Percentiles rank a stretch among this genome's conserved stretches.
phyloP scores from a whole-genome alignment of 257 asterid species.

The Nicotiana paniculata region DNA sequence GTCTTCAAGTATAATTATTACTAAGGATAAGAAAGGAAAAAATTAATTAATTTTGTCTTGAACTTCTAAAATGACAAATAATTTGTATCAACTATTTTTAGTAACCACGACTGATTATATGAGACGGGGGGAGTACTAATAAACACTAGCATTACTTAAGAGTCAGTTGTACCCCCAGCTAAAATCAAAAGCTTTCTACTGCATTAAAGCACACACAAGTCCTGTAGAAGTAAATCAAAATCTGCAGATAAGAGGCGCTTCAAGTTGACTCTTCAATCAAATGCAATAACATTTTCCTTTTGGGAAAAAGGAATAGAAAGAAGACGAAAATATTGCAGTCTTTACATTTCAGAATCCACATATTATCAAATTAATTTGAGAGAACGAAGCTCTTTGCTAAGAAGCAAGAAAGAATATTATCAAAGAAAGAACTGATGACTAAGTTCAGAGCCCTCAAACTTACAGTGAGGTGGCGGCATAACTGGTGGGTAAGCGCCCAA shows the following conservation, averaged over 20 bases:
- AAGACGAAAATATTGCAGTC: background rate
- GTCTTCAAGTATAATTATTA: too few relatives aligned
- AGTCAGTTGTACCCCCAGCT: too few relatives aligned
- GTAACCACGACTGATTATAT: too few relatives aligned
- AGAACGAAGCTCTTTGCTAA: background rate
- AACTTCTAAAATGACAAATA: too few relatives aligned
- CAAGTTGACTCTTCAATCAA: conserved; percentile 2
- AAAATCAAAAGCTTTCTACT: too few relatives aligned
- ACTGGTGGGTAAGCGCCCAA: conserved; percentile 60
- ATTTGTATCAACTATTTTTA: too few relatives aligned
- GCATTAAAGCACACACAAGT: background rate
- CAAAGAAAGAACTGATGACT: background rate
- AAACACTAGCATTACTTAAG: background rate
- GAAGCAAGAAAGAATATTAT: background rate
- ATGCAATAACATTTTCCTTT: background rate
- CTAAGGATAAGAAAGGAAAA: too few relatives aligned
- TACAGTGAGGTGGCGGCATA: conserved; percentile 57
- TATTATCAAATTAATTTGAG: background rate
- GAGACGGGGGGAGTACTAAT: too few relatives aligned
- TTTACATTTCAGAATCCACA: background rate
- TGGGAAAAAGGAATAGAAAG: background rate
- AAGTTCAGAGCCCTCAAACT: conserved; percentile 19
- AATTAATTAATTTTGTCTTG: too few relatives aligned
- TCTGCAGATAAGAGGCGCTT: background rate
- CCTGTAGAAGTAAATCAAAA: background rate